These are phyloP conservation scores for Novymonas esmeraldas DNA, from an alignment of 208 protist species.

Conservation along the genomic window DNA sequence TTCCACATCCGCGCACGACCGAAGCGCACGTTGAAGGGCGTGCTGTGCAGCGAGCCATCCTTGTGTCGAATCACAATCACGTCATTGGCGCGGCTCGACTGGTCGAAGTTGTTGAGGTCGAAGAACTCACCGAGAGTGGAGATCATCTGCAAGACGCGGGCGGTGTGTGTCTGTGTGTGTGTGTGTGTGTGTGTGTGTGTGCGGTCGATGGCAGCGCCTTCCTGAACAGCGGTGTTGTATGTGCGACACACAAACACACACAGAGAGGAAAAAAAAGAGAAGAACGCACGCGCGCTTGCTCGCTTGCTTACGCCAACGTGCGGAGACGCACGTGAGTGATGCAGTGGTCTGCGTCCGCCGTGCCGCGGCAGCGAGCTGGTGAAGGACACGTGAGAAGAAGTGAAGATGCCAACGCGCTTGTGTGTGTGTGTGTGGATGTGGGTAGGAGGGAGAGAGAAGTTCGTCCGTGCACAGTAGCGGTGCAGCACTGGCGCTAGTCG, in stretches of 20 bases:
- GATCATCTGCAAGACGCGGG: slow-evolving; percentile 49
- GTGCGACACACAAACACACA: not conserved
- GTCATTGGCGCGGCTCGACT: slow-evolving; percentile 95
- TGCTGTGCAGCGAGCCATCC: slow-evolving; percentile 93
- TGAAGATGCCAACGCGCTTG: not conserved
- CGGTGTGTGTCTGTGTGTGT: not conserved
- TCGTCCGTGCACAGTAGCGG: too few relatives aligned
- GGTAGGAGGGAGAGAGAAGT: slow-evolving; percentile 7
- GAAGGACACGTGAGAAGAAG: not conserved
- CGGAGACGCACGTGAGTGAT: too few relatives aligned
- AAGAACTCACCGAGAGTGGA: slow-evolving; percentile 73
- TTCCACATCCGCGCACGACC: slow-evolving; percentile 94
- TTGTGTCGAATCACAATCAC: slow-evolving; percentile 96
- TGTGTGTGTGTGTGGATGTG: not conserved
- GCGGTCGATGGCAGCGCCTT: not conserved
- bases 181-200: too few relatives aligned
- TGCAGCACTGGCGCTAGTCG: too few relatives aligned
- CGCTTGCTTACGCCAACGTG: too few relatives aligned
- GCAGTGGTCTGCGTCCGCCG: too few relatives aligned
- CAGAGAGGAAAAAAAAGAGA: not conserved
- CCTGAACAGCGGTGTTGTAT: not conserved
- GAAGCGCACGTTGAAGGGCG: slow-evolving; percentile 98
- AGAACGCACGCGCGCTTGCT: not conserved
- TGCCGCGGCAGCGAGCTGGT: too few relatives aligned
- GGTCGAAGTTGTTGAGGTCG: slow-evolving; percentile 83